Evolutionary conservation across 257 asterid species (phyloP), one percentile per base, ranked within the genome.

Genomic region (Haberlea rhodopensis): DNA sequence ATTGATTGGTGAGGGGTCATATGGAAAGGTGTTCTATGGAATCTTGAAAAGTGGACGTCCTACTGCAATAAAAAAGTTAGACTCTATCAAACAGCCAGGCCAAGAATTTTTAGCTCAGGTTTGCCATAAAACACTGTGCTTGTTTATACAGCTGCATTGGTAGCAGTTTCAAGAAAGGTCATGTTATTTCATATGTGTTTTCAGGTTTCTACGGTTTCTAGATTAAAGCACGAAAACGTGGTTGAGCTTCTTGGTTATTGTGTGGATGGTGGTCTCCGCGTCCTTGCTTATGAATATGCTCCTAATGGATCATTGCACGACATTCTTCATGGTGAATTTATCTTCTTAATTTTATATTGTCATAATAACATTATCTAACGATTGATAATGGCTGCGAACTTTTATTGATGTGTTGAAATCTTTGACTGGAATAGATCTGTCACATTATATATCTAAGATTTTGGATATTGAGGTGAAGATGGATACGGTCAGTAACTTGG

Each of bases 231-330:
- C 32, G 83, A 76, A 25, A 78, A 87, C 25, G 64, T 82, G 26
- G 82, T 78, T 31, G 80, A 79, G 59, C 83, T 81, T 68, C 77
- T 79, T n/a, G 88, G 94, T 29, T 86, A 81, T 60, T 79, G 78
- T 74, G 76, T 70, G 65, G 88, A 75, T 54, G 80, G 81, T 54
- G 77, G 79, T 32, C 69, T 63, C 11, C 85, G 78, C 40, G 64
- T 80, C 46, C 65, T 84, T 63, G 90, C 84, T 16, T 84, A 80
- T 60, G 95, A 84, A 71, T 82, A 65, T 73, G 86, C 89, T 18
- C 63, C 81, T 24, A 73, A 71, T 68, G 86, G 90, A 51, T 86
- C 95, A 48, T 77, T 86, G 62, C 81, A 83, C 32, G 86, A 84
- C 73, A 79, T 83, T 72, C 86, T 83, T 48, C 90, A 78, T 37